Conservation (phyloP, 2,329 filamentous ascomycete genomes). For the Pestalotiopsis sp. region DNA sequence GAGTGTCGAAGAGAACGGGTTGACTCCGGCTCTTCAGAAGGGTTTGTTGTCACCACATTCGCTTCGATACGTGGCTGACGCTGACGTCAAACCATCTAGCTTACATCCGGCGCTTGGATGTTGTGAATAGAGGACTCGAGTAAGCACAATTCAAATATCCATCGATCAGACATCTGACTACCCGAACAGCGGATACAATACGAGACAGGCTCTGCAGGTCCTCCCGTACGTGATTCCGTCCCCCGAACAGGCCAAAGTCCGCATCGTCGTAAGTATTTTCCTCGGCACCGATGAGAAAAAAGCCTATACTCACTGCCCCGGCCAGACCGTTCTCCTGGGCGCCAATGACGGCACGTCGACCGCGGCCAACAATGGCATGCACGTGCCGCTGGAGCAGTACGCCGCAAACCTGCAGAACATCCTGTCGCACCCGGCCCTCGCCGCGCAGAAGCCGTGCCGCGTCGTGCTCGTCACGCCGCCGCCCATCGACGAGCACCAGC, state of each 20-base stretch:
- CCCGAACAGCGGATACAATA: not conserved
- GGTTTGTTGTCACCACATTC: not conserved
- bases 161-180: not conserved
- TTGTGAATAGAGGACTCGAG: conserved; percentile 8
- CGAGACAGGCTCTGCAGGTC: conserved; percentile 1
- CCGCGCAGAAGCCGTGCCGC: not conserved
- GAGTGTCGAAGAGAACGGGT: conserved; percentile 1
- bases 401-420: not conserved
- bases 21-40: not conserved
- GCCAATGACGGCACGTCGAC: conserved; percentile 3
- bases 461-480: conserved; percentile 4
- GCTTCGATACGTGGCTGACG: not conserved
- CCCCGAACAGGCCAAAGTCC: not conserved
- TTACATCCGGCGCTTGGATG: conserved; percentile 4
- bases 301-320: too few relatives aligned
- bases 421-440: conserved; percentile 1
- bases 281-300: too few relatives aligned
- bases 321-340: not conserved
- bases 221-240: not conserved
- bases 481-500: conserved; percentile 9
- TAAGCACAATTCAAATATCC: not conserved
- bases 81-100: not conserved
- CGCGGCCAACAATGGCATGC: conserved; percentile 1
- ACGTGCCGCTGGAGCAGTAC: conserved; percentile 2
- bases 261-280: not conserved